These are phyloP conservation scores for Fusarium pseudograminearum DNA, from an alignment of 2,329 filamentous ascomycete genomes.

Conservation along the genomic window DNA sequence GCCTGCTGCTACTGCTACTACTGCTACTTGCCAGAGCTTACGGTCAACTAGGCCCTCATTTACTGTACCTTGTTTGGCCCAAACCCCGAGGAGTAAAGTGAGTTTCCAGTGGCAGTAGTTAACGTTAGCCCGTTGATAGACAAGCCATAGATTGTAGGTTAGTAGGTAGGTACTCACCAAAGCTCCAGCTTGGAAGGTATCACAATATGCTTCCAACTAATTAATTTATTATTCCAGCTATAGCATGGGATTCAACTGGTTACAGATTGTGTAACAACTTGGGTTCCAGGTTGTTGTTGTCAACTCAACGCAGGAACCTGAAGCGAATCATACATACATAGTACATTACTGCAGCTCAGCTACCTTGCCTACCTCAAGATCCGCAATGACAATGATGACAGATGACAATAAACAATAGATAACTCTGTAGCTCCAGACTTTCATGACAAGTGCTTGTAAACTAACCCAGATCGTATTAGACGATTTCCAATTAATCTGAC, in stretches of 20 bases:
- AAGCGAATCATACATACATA: not conserved
- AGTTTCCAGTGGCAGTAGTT: not conserved
- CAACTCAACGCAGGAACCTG: not conserved
- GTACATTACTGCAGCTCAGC: not conserved
- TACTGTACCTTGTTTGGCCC: not conserved
- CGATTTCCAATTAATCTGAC: conserved; percentile 25
- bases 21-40: not conserved
- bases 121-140: not conserved
- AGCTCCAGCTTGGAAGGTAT: not conserved
- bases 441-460: conserved; percentile 18
- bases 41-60: not conserved
- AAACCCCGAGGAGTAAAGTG: not conserved
- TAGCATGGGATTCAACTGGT: not conserved
- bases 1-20: not conserved
- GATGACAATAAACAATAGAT: conserved; percentile 13
- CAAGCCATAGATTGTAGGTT: not conserved
- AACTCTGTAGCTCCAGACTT: conserved; percentile 13
- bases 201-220: not conserved
- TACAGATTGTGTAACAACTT: not conserved
- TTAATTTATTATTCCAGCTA: not conserved
- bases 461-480: conserved; percentile 19
- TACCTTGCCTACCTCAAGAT: not conserved
- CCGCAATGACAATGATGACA: conserved; percentile 23
- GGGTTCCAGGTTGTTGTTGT: not conserved
- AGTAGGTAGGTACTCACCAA: too few species aligned